These are phyloP conservation scores for Zygosaccharomyces kombuchaensis DNA, from an alignment of 805 yeast genomes.

Conservation along the genomic window DNA sequence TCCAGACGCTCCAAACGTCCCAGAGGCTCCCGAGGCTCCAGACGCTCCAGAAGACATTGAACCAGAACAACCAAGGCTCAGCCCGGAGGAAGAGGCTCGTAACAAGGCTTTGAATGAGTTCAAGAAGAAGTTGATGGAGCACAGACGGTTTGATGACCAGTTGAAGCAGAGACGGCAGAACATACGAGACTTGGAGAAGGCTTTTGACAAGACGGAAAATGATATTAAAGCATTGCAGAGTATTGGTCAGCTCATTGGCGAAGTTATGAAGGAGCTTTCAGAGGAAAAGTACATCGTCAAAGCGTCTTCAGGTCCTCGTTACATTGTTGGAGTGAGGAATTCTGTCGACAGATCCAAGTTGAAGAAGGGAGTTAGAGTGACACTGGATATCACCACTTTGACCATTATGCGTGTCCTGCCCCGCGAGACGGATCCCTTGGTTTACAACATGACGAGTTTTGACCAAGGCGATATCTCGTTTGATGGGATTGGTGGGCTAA, in stretches of 20 bases:
- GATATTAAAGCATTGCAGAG: conserved; percentile 96
- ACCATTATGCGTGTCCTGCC: conserved; percentile 97
- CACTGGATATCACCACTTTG: conserved; percentile 94
- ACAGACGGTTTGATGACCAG: conserved; percentile 90
- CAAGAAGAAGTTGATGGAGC: conserved; percentile 84
- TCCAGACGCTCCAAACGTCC: conserved; percentile 8
- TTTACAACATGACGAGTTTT: conserved; percentile 95
- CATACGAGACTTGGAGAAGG: conserved; percentile 77
- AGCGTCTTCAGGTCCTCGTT: conserved; percentile 95
- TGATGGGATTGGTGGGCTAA: conserved; percentile 92
- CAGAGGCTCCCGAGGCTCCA: background rate
- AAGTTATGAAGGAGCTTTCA: conserved; percentile 89
- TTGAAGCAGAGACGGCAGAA: conserved; percentile 77
- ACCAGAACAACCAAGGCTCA: conserved; percentile 39
- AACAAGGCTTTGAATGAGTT: conserved; percentile 72
- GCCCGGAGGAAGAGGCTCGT: conserved; percentile 54
- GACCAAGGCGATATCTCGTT: conserved; percentile 97
- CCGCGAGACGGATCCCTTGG: conserved; percentile 96
- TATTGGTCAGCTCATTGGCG: conserved; percentile 96
- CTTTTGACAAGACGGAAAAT: conserved; percentile 89
- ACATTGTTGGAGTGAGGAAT: conserved; percentile 95
- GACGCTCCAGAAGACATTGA: conserved; percentile 17
- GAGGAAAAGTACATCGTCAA: conserved; percentile 93
- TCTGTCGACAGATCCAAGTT: conserved; percentile 78
- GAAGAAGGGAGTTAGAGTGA: conserved; percentile 92